Conservation (phyloP, 176 grass and related monocot species). For the Olyra latifolia region DNA sequence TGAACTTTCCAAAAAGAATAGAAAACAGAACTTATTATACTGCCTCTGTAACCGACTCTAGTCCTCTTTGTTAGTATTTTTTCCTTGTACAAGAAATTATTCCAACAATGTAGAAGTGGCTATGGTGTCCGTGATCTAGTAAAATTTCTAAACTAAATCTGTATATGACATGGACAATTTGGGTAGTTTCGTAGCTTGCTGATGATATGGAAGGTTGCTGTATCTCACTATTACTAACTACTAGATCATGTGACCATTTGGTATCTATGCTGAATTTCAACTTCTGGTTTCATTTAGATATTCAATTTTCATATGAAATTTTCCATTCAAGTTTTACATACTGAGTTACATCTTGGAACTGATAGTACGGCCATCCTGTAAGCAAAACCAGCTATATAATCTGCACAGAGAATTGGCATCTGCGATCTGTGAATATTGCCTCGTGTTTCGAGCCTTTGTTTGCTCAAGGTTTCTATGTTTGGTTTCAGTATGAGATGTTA, state of each 20-base stretch:
- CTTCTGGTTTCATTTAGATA: neutral
- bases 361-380: neutral
- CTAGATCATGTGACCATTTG: neutral
- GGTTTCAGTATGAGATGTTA: constrained; percentile 74
- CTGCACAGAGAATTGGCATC: neutral
- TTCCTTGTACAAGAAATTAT: neutral
- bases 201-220: neutral
- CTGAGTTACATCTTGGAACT: neutral
- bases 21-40: neutral
- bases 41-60: neutral
- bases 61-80: neutral
- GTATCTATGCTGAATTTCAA: neutral
- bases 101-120: neutral
- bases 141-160: neutral
- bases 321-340: neutral
- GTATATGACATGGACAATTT: neutral
- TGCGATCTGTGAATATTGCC: neutral
- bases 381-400: neutral
- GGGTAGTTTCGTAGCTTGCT: neutral
- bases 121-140: neutral
- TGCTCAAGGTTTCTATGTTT: constrained; percentile 13
- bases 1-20: neutral
- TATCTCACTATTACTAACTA: neutral
- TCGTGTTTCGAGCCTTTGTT: neutral
- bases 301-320: neutral